Evolutionary conservation across 1,284 basidiomycete genomes (phyloP), one percentile per base, ranked within the genome.

Genomic region (Heliocybe sulcata): DNA sequence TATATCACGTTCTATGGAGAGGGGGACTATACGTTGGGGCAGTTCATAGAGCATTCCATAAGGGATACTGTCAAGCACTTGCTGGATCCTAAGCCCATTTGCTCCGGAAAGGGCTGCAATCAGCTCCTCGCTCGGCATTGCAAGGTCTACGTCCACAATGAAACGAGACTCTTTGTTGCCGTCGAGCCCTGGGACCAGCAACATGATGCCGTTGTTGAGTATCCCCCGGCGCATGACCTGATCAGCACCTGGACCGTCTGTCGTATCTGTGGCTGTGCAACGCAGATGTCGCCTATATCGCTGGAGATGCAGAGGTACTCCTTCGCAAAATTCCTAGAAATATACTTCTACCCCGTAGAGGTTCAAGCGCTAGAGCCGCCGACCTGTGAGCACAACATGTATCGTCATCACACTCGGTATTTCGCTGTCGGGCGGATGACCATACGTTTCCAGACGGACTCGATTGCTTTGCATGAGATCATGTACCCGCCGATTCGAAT

Each of bases 221-320:
- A 77, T 59, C 63, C 72, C 50, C 79, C 80, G 25, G 71, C 83
- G 2, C 82, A 83, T 1, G 87, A 94, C 56, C 77, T 85, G 55
- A 87, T 97, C 63, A 90, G 92, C 49, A 96, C 94, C 10, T 98
- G 94, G 93, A 94, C 89, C 67, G 88, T 87, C 50, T 98, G 95
- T 72, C 83, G 89, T 45, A 72, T 87, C 10, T 96, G 94, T 65
- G 83, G 83, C 4, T 83, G 79, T 2, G 85, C 86, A 3, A 94
- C 94, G 19, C 91, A 92, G 0, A 92, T 95, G 66, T 90, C 93
- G 55, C 87, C 88, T 19, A 85, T 98, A 42, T 94, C 93, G 1
- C 87, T 93, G 60, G 94, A 98, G 66, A 94, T 95, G 72, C 92
- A 94, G 70, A 77, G 92, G 64, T 91, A 95, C 69, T 87, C 94